These are phyloP conservation scores for Cruciata laevipes DNA, from an alignment of 257 asterid species.

Conservation along the genomic window DNA sequence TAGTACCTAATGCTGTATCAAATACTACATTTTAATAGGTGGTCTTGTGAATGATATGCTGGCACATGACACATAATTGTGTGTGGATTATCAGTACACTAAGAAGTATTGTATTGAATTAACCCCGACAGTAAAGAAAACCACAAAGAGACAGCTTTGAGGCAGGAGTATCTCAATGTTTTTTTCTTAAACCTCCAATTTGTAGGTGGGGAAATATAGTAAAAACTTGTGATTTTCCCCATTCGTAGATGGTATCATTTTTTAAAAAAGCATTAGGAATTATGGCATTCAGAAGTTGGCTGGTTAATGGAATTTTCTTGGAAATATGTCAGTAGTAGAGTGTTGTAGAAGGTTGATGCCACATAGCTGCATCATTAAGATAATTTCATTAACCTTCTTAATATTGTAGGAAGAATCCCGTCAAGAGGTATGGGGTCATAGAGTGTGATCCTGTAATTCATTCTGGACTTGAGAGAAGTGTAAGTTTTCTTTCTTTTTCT, in stretches of 20 bases:
- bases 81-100: background rate
- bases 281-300: background rate
- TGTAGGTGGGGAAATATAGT: background rate
- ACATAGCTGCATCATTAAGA: background rate
- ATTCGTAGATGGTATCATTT: background rate
- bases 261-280: too few species aligned
- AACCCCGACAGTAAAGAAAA: too few species aligned
- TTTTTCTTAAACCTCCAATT: background rate
- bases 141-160: background rate
- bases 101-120: background rate
- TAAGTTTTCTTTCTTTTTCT: conserved; percentile 34
- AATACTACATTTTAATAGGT: background rate
- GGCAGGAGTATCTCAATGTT: background rate
- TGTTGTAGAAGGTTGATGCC: background rate
- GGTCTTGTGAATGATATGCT: background rate
- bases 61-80: background rate
- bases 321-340: background rate
- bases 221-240: background rate
- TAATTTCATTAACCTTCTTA: background rate
- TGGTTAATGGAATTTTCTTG: background rate
- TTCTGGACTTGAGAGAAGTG: conserved; percentile 75
- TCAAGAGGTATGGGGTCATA: conserved; percentile 79
- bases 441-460: conserved; percentile 88
- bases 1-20: background rate
- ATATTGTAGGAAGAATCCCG: conserved; percentile 52